A percentile compares a stretch with the other conserved stretches of the same genome.
Conservation (phyloP, 2,329 filamentous ascomycete genomes). For the Monosporascus sp. region DNA sequence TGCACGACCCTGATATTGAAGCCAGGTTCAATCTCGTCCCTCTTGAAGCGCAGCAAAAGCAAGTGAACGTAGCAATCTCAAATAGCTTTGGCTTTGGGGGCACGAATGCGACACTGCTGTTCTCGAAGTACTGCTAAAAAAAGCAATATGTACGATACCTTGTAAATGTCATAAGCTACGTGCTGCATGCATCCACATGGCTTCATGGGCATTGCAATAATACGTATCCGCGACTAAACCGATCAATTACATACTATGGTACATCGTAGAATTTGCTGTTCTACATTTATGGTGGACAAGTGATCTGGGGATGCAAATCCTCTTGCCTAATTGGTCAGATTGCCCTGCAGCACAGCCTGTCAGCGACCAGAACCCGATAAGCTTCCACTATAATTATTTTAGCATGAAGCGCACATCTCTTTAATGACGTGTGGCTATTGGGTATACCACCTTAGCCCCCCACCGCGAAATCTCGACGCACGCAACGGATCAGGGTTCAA, state of each 20-base stretch:
- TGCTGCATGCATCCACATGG: no score
- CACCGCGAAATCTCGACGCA: neutral
- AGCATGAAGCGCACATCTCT: slow-evolving; percentile 4
- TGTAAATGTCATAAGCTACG: no score
- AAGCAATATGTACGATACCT: neutral
- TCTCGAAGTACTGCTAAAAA: slow-evolving; percentile 36
- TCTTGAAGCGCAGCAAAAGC: slow-evolving; percentile 60
- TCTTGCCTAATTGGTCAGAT: no score
- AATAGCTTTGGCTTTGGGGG: slow-evolving; percentile 99
- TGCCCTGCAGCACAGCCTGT: neutral
- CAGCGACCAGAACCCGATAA: neutral
- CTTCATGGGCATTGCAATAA: slow-evolving; percentile 17
- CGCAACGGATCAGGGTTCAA: slow-evolving; percentile 4
- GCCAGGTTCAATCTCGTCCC: slow-evolving; percentile 85
- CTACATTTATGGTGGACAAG: no score
- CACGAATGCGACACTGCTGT: slow-evolving; percentile 87
- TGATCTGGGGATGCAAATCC: no score
- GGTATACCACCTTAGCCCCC: neutral
- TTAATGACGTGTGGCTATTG: slow-evolving; percentile 17
- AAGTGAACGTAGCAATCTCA: slow-evolving; percentile 70
- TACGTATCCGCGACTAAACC: no score
- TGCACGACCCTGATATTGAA: slow-evolving; percentile 59
- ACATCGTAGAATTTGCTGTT: no score
- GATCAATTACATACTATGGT: no score
- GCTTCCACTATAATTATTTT: slow-evolving; percentile 4